Conservation (phyloP, 1,139 yeast genomes). For the Taphrina populina region DNA sequence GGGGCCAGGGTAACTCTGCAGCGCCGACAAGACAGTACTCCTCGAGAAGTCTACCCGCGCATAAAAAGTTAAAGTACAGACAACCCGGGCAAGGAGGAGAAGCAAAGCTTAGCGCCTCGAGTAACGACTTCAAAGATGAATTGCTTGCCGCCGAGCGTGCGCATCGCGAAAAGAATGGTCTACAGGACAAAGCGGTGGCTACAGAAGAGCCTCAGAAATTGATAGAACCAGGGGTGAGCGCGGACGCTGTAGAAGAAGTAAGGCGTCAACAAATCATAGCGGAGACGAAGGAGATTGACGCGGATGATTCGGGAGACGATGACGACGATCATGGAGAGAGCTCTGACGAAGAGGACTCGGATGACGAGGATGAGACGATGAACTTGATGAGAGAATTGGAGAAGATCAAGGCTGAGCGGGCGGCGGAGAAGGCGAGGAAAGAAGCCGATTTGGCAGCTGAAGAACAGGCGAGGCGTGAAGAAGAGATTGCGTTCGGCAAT, state of each 20-base stretch:
- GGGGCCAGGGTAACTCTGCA: conserved; percentile 56
- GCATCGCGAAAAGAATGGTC: conserved; percentile 29
- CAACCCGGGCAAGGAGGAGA: conserved; percentile 46
- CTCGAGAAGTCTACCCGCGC: conserved; percentile 69
- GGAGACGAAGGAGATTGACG: conserved; percentile 40
- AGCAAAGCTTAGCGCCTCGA: conserved; percentile 32
- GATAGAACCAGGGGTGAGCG: not conserved
- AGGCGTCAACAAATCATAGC: conserved; percentile 38
- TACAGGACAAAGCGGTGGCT: conserved; percentile 32
- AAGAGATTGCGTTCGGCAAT: conserved; percentile 48
- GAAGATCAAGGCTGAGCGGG: conserved; percentile 53
- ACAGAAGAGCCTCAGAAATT: conserved; percentile 33
- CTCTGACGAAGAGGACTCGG: conserved; percentile 41
- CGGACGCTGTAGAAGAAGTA: conserved; percentile 30
- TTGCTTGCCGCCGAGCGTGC: conserved; percentile 37
- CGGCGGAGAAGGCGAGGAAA: conserved; percentile 44
- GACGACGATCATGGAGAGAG: conserved; percentile 41
- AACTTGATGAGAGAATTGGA: conserved; percentile 56
- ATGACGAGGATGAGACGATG: conserved; percentile 46
- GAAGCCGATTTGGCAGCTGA: conserved; percentile 45
- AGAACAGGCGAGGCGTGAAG: conserved; percentile 46
- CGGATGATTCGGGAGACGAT: conserved; percentile 36
- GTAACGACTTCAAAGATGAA: conserved; percentile 29
- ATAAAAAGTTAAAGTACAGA: conserved; percentile 62
- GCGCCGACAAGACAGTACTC: conserved; percentile 57